Base-by-base conservation (phyloP, 1,284 basidiomycete species). In the Earliella scabrosa region DNA sequence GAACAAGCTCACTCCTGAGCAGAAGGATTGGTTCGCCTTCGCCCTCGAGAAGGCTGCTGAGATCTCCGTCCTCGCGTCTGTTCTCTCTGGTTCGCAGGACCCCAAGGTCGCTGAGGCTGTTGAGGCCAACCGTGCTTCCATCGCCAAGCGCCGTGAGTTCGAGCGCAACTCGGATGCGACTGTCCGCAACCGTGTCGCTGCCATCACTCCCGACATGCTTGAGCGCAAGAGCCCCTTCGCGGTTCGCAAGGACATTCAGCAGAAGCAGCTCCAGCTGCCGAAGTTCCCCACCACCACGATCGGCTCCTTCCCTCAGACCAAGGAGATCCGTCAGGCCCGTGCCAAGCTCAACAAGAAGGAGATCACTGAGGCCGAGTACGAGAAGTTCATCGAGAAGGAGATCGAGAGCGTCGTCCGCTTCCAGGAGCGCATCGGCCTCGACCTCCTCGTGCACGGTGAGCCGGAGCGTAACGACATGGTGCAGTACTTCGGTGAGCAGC, bases 401-500 rank as follows among this genome's bases (percentile, higher is more conserved):
- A 95, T 99, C 70, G 86, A 97, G 81, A 76, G 77, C 62, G 96
- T 97, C 63, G 96, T 99, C 66, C 84, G 88, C 66, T 95, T 97
- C 92, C 97, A 99, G 78, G 97, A 99, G 84, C 88, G 87, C 73
- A 85, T 96, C 65, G 96, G 92, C 68, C 88, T 99, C 65, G 97
- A 99, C 79, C 87, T 99, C 61, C 86, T 99, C 69, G 97, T 99
- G 65, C 97, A 99, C 80, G 97, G 97, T 72, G 97, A 99, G 80
- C 93, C 97, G 55, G 96, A 98, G 82, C 90, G 96, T 71, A 98
- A 98, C 77, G 96, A 98, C 85, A 98, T 98, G 96, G 94, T 98
- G 59, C 95, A 98, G 80, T 99, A 99, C 90, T 99, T 99, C 69
- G 97, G 97, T 71, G 97, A 99, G 80, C 93, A 90, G 71, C 83